Evolutionary conservation across 805 yeast genomes (phyloP), one percentile per base, ranked within the genome.

Genomic region (Ogataea neopini): DNA sequence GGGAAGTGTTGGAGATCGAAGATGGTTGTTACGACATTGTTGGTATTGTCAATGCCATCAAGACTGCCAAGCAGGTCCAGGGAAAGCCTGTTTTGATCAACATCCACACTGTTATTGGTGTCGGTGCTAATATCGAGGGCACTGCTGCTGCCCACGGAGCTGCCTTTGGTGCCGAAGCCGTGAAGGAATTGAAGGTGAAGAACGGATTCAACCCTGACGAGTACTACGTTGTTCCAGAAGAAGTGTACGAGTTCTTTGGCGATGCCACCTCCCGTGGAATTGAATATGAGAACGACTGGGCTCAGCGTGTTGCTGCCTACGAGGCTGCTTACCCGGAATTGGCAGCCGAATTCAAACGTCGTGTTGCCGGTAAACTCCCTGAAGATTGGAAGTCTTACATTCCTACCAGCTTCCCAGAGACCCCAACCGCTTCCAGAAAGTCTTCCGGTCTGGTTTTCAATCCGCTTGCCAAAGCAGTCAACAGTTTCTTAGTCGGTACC

Each of bases 141-240:
- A 83, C 96, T 52, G 91, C 87, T 70, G 77, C 85, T 60, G 98
- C 94, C 44, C 99, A 94, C 74, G 99, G 99, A 70, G 76, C 96
- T 54, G 96, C 98, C 63, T 82, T 92, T 72, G 90, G 91, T 77
- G 75, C 89, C 42, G 97, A 88, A 62, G 98, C 92, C 66, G 80
- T 91, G 64, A 81, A 76, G 61, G 96, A 89, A 70, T 77, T 92
- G 71, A 94, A 90, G 79, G 68, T 72, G 61, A 76, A 77, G 63
- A 81, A 81, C 60, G 97, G 97, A 50, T 88, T 92, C 77, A 77
- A 89, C 80, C 95, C 97, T 54, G 81, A 79, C 41, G 79, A 87
- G 73, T 65, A 79, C 50, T 94, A 91, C 67, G 77, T 66, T 50
- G 91, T 91, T 51, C 90, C 96, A 51, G 73, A 80, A 58, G 96